Percentiles rank a stretch among this genome's conserved stretches.
phyloP scores from a whole-genome alignment of 345 rosid genomes.

The Salix brachista region DNA sequence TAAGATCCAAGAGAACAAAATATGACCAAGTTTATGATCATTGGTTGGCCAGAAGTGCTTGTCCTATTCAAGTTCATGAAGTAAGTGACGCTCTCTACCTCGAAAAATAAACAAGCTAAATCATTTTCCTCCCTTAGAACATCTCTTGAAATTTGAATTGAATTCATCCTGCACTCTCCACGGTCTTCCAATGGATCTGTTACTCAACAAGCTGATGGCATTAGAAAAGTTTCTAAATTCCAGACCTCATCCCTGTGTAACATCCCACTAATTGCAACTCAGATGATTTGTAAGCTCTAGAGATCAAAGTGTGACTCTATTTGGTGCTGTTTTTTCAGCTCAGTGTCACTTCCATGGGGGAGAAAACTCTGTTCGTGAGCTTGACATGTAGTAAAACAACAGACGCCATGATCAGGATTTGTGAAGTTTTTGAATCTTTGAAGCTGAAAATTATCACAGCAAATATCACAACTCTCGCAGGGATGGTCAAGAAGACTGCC shows the following conservation, averaged over 20 bases:
- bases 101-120: too few species aligned
- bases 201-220: too few species aligned
- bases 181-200: too few species aligned
- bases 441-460: conserved; percentile 74
- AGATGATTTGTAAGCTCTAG: too few species aligned
- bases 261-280: too few species aligned
- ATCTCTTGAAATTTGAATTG: too few species aligned
- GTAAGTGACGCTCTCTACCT: conserved; percentile 15
- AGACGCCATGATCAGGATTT: conserved; percentile 84
- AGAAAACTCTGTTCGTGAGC: conserved; percentile 67
- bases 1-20: conserved; percentile 72
- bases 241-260: too few species aligned
- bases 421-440: conserved; percentile 76
- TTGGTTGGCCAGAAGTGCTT: conserved; percentile 22
- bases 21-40: conserved; percentile 41
- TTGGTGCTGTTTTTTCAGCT: conserved; percentile 34
- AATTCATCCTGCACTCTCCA: too few species aligned
- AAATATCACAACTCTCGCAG: conserved; percentile 65
- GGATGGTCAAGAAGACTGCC: conserved; percentile 65
- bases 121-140: too few species aligned
- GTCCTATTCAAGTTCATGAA: conserved; percentile 68
- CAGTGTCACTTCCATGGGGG: conserved; percentile 65
- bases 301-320: too few species aligned
- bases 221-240: too few species aligned
- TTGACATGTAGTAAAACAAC: conserved; percentile 67